Evolutionary conservation across 495 filamentous ascomycete species (phyloP), one percentile per base, ranked within the genome.

Genomic region (Penicillium parvum): DNA sequence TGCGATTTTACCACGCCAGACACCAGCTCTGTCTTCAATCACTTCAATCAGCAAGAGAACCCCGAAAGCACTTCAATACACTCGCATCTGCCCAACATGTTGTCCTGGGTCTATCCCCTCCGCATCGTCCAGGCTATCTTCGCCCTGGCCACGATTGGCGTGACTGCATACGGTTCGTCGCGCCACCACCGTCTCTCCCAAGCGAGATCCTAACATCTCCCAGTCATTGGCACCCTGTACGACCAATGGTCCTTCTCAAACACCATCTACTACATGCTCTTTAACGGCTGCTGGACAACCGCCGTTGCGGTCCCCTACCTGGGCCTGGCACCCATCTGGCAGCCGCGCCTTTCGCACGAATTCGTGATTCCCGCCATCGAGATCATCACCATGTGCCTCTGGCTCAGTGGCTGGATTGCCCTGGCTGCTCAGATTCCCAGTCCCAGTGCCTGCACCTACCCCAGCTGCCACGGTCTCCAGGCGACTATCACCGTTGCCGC

Each of bases 351-450:
- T 32, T 71, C 72, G 43, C 76, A 82, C 63, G 73, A 74, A 21
- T 59, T 77, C 21, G 56, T 47, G 14, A 59, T 59, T 18, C 56
- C 56, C 15, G 37, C 40, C 19, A 25, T 59, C 3, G 56, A 59
- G 9, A 19, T 59, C 2, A 11, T 57, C 14, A 59, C 56, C 25
- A 47, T 48, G 23, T 39, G 44, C 11, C 49, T 59, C 21, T 42
- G 86, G 86, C 84, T 90, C 47, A 77, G 76, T 1, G 84, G 83
- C 37, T 81, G 79, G 50, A 78, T 90, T 45, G 83, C 83, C 1
- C 55, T 86, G 5, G 83, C 82, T 2, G 80, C 76, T 8, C 68
- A 75, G 49, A 61, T 82, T 18, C 71, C 66, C 14, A 63, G 72
- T 18, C 47, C 75, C 6, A 41, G 45, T 3, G 18, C 61, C 30